phyloP scores from a whole-genome alignment of 2,329 filamentous ascomycete species.

The Trichoderma oligosporum region DNA sequence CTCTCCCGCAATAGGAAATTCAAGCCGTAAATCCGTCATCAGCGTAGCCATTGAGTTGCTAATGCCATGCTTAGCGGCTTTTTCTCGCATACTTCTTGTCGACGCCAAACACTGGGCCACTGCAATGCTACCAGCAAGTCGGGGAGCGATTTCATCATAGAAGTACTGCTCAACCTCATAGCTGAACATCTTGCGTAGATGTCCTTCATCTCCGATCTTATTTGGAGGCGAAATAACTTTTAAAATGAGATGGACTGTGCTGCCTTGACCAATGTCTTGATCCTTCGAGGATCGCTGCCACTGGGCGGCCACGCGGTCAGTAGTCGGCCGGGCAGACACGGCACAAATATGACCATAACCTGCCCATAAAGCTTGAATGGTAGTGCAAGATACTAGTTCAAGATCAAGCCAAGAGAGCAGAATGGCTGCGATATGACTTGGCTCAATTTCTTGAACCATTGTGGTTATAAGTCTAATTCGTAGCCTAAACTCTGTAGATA shows the following conservation, averaged over 20 bases:
- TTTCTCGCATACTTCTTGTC: slow-evolving; percentile 31
- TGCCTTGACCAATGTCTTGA: slow-evolving; percentile 17
- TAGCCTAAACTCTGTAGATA: background rate
- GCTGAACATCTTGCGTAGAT: slow-evolving; percentile 62
- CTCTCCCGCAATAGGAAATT: slow-evolving; percentile 55
- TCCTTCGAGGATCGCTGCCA: slow-evolving; percentile 17
- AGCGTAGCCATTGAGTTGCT: slow-evolving; percentile 49
- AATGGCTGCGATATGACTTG: slow-evolving; percentile 31
- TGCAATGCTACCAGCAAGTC: slow-evolving; percentile 40
- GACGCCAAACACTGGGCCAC: slow-evolving; percentile 51
- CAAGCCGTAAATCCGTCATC: slow-evolving; percentile 52
- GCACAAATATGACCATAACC: slow-evolving; percentile 55
- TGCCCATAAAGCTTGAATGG: slow-evolving; percentile 47
- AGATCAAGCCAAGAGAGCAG: slow-evolving; percentile 41
- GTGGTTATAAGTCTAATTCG: background rate
- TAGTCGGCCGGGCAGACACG: slow-evolving; percentile 42
- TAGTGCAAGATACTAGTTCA: slow-evolving; percentile 37
- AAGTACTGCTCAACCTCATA: slow-evolving; percentile 66
- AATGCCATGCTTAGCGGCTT: slow-evolving; percentile 30
- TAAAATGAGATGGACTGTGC: slow-evolving; percentile 46
- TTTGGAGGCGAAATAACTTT: slow-evolving; percentile 54
- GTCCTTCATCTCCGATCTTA: slow-evolving; percentile 54
- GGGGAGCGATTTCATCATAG: slow-evolving; percentile 54
- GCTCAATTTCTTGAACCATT: background rate
- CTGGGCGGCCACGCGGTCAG: slow-evolving; percentile 20